Evolutionary conservation across 306 rosid species (phyloP).

Genomic region (Gleditsia sinensis): DNA sequence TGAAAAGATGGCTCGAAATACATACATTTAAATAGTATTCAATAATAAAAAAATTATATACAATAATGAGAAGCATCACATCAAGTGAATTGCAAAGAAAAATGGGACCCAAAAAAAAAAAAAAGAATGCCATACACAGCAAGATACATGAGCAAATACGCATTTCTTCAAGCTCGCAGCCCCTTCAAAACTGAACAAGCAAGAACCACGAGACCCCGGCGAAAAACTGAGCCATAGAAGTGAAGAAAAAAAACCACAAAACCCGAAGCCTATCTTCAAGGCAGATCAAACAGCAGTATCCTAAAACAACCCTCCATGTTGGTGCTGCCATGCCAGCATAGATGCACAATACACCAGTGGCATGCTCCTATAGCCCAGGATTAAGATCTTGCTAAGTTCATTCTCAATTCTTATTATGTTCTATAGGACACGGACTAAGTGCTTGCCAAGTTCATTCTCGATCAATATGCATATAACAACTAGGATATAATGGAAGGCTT

Average conservation of each 20-base stretch:
- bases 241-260: slow-evolving; percentile 30
- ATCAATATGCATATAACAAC: neutral
- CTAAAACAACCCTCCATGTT: neutral
- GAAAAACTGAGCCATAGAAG: slow-evolving; percentile 32
- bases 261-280: slow-evolving; percentile 26
- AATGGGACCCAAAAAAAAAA: neutral
- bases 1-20: neutral
- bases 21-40: slow-evolving; percentile 26
- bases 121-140: slow-evolving; percentile 1
- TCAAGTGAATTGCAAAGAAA: neutral
- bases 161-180: slow-evolving; percentile 24
- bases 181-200: slow-evolving; percentile 34
- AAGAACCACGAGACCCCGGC: slow-evolving; percentile 28
- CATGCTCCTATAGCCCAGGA: neutral
- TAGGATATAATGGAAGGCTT: slow-evolving; percentile 15
- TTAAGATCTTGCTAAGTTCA: neutral
- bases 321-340: slow-evolving; percentile 8
- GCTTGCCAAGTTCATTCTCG: neutral
- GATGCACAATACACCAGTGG: neutral
- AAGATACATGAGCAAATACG: slow-evolving; percentile 12
- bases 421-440: neutral
- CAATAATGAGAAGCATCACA: slow-evolving; percentile 32
- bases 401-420: slow-evolving; percentile 19
- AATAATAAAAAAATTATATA: slow-evolving; percentile 38
- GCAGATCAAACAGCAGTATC: slow-evolving; percentile 3